Base-by-base conservation (phyloP, 2,329 filamentous ascomycete genomes). In the Microsporum ferrugineum region DNA sequence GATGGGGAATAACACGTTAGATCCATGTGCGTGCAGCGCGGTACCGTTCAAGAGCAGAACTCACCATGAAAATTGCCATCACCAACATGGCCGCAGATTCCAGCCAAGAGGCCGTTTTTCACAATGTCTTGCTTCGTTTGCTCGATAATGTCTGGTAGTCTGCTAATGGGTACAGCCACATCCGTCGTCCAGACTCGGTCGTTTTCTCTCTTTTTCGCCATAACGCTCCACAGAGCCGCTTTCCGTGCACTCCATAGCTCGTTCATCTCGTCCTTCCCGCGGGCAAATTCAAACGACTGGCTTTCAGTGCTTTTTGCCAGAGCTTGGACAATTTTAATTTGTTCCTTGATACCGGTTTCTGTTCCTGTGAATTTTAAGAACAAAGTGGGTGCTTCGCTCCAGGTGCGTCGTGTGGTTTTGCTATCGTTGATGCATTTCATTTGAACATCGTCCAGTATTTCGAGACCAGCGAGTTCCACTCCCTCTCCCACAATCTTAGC, bases 371-470 rank as follows among this genome's bases (percentile, higher is more conserved):
- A 89, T 71, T 89, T 89, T 76, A 91, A 83, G 68, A 91, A 91
- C 1, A 91, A 76, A 0, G 88, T 90, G 0, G 88, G 85, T 0
- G 76, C 75, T 69, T 89, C 87, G 61, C 82, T 82, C 88, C 88
- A 91, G 41, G 76, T 77, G 29, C 78, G 71, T 47, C 71, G 72
- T 2, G 77, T 79, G 6, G 72, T 70, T 39, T 76, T 70, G 62
- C 76, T 77, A 53, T 74, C 73, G 65, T 87, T 87, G 72, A 87
- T 86, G 71, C 82, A 85, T 64, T 78, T 76, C 84, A 96, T 96
- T 77, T 95, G 91, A 61, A 91, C 87, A 71, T 95, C 91, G 75
- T 96, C 91, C 33, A 96, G 79, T 62, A 96, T 88, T 76, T 96
- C 91, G 49, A 96, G 85, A n/a, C 91, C 91, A 0, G 91, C 91